Conservation (phyloP, 2,329 filamentous ascomycete genomes). For the Fusarium torulosum region DNA sequence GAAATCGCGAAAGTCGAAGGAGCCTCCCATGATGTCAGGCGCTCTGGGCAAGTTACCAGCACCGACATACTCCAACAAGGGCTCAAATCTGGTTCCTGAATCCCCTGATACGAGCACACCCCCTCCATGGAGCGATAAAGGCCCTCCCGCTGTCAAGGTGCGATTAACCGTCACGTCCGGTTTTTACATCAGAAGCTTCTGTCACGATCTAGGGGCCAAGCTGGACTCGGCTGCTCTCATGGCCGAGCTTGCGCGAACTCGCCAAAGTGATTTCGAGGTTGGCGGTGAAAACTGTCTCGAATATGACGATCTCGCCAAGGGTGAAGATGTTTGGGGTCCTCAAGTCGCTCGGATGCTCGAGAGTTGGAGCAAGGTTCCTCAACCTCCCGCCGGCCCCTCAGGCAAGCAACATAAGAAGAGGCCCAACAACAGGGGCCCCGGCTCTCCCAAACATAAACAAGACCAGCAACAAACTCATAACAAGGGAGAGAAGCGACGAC, state of each 20-base stretch:
- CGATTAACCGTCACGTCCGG: constrained; percentile 94
- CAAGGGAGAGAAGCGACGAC: constrained; percentile 50
- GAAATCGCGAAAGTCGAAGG: constrained; percentile 49
- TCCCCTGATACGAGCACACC: constrained; percentile 61
- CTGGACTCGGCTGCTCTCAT: constrained; percentile 87
- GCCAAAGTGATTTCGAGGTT: constrained; percentile 84
- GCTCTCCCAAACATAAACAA: constrained; percentile 31
- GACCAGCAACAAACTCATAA: constrained; percentile 26
- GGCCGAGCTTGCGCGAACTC: constrained; percentile 82
- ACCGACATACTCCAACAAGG: constrained; percentile 55
- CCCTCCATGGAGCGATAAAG: constrained; percentile 70
- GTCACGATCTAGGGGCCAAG: constrained; percentile 89
- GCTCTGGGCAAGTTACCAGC: constrained; percentile 66
- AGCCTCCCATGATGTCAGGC: constrained; percentile 68
- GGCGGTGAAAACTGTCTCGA: constrained; percentile 78
- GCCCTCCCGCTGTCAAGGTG: constrained; percentile 82
- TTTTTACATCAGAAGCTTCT: constrained; percentile 95
- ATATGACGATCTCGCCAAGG: constrained; percentile 79
- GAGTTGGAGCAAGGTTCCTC: constrained; percentile 55
- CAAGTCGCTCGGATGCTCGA: constrained; percentile 68
- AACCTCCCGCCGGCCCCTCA: constrained; percentile 37
- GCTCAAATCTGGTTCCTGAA: constrained; percentile 67
- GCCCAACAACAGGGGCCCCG: constrained; percentile 22
- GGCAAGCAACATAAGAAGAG: constrained; percentile 44
- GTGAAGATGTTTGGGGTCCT: constrained; percentile 85